phyloP scores from a whole-genome alignment of 441 rosid species.

The Euphorbia schlechtendalii region DNA sequence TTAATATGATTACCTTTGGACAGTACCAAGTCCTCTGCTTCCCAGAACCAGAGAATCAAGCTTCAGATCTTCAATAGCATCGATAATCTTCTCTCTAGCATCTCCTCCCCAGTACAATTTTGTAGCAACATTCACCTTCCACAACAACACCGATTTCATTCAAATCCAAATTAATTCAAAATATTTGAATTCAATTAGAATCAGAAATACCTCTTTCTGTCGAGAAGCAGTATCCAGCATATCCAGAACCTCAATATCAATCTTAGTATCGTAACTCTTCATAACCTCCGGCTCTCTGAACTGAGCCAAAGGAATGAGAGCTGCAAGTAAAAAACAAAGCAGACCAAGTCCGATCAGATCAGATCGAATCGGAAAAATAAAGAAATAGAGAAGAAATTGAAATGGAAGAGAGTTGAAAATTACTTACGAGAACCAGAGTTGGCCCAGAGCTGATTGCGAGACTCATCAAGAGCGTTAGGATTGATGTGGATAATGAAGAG shows the following conservation, averaged over 20 bases:
- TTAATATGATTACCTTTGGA: constrained; percentile 69
- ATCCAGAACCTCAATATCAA: constrained; percentile 61
- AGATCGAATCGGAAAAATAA: neutral
- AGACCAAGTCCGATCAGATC: constrained; percentile 5
- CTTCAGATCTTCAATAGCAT: constrained; percentile 69
- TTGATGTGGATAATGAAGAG: constrained; percentile 60
- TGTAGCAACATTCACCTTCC: constrained; percentile 46
- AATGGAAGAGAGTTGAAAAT: neutral
- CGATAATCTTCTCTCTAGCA: constrained; percentile 71
- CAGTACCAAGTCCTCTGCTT: constrained; percentile 81
- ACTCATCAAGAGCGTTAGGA: constrained; percentile 32
- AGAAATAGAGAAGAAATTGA: no score
- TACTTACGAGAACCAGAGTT: constrained; percentile 69
- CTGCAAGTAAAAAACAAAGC: constrained; percentile 23
- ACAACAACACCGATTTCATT: neutral
- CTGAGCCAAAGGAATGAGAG: constrained; percentile 73
- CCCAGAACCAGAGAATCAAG: constrained; percentile 82
- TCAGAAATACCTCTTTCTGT: constrained; percentile 54
- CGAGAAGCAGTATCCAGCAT: constrained; percentile 69
- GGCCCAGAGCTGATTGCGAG: constrained; percentile 47
- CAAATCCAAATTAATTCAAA: no score
- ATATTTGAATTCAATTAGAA: neutral
- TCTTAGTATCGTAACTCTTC: constrained; percentile 48
- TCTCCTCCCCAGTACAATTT: constrained; percentile 87
- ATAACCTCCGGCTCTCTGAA: constrained; percentile 63